Base-by-base conservation (phyloP, 2,329 filamentous ascomycete genomes). In the Neodidymelliopsis sp. region DNA sequence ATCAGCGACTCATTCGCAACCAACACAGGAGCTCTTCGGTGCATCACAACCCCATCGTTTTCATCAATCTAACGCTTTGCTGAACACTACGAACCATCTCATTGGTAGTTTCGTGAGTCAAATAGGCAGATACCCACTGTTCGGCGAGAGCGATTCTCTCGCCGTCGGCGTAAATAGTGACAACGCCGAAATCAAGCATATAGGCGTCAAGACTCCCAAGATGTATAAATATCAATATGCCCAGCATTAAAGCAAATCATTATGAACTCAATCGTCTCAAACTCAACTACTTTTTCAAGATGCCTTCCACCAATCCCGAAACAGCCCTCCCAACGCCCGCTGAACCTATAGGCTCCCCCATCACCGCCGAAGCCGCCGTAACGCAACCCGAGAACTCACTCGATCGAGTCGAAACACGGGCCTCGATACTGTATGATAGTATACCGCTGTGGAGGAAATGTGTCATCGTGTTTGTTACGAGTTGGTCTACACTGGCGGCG, bases 401-500 rank as follows among this genome's bases (percentile, higher is more conserved):
- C n/a, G 28, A 31, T n/a, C 40, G 38, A 19, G 29, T 40, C 19
- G 38, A 48, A 13, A 53, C 49, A 4, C 30, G 33, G 20, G 44
- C 44, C 0, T 48, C 42, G 15, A 22, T 35, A 28, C 10, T 53
- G 8, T 51, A 44, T 13, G 41, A 53, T 16, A 39, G 27, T 15
- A 19, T 48, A 8, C 50, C 58, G 4, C 19, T 52, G 24, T 59
- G 53, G 56, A 52, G 48, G n/a, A 77, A 77, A 64, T 67, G 53
- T 16, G 57, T 76, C 16, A 74, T 77, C 19, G 62, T 77, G 29
- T 75, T 76, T 53, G 56, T 69, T 9, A 69, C 71, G 19, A 75
- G 72, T 50, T 77, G 73, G 73, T 71, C 74, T 62, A 72, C 74
- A 2, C 60, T 77, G 4, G 63, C 70, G 2, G 65, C 72, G 6